phyloP scores from a whole-genome alignment of 1,284 basidiomycete species.

The Singerocomus rubriflavus region DNA sequence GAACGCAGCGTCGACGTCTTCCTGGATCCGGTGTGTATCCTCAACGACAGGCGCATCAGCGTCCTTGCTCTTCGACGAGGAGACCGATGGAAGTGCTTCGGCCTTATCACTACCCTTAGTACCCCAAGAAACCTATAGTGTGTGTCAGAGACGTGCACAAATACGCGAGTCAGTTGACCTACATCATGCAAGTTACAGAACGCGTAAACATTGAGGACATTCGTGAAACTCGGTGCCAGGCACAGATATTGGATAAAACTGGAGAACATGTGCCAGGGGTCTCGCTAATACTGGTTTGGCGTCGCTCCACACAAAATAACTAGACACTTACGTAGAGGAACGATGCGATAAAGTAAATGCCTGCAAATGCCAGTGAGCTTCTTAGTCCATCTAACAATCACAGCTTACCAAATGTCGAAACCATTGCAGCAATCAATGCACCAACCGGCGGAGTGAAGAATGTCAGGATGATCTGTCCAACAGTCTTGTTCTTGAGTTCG shows the following conservation, averaged over 20 bases:
- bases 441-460: conserved; percentile 79
- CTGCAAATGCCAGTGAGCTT: conserved; percentile 31
- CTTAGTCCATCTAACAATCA: background rate
- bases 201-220: conserved; percentile 93
- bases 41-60: conserved; percentile 78
- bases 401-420: conserved; percentile 77
- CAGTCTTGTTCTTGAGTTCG: conserved; percentile 48
- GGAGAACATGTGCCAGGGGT: conserved; percentile 99
- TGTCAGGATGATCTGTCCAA: conserved; percentile 43
- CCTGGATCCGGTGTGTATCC: conserved; percentile 75
- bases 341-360: conserved; percentile 81
- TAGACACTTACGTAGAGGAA: conserved; percentile 77
- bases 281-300: conserved; percentile 52
- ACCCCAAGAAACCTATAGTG: conserved; percentile 77
- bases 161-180: conserved; percentile 20
- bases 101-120: conserved; percentile 97
- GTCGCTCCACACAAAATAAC: background rate
- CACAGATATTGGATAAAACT: conserved; percentile 92
- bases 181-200: conserved; percentile 96
- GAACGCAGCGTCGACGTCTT: conserved; percentile 92
- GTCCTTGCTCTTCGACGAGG: conserved; percentile 77
- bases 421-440: conserved; percentile 81
- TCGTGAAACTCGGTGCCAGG: conserved; percentile 89
- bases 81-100: conserved; percentile 89
- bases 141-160: conserved; percentile 7